phyloP scores from a whole-genome alignment of 176 grass and related monocot genomes.

The Dendrocalamus sinicus region DNA sequence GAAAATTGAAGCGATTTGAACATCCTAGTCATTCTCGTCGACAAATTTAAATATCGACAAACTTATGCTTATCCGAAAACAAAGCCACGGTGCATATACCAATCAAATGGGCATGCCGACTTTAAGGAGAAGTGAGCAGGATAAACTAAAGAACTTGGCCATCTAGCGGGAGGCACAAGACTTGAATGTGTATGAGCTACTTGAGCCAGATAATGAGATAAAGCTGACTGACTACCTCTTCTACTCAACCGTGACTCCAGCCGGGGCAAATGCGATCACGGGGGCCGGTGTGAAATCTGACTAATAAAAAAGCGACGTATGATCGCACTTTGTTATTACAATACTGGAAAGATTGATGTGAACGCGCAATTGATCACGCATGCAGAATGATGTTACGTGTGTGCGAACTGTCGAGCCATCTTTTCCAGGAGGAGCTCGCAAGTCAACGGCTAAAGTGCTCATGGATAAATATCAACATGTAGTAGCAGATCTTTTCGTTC shows the following conservation, averaged over 20 bases:
- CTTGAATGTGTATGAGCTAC: background rate
- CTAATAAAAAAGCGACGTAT: background rate
- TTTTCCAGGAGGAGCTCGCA: background rate
- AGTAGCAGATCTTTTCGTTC: background rate
- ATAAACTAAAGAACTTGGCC: background rate
- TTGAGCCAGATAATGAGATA: background rate
- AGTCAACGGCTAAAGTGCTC: background rate
- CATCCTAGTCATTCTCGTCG: no score
- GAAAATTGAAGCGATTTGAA: no score
- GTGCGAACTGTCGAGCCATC: background rate
- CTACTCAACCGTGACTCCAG: background rate
- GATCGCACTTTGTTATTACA: background rate
- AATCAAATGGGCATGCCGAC: background rate
- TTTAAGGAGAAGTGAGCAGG: background rate
- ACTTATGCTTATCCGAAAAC: no score
- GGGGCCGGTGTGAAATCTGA: background rate
- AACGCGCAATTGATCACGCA: background rate
- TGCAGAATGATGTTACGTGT: background rate
- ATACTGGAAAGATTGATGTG: background rate
- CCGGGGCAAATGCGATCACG: background rate
- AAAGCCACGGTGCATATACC: no score
- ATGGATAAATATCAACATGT: background rate
- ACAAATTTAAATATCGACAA: no score
- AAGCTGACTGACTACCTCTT: background rate
- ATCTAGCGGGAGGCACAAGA: background rate